These are phyloP conservation scores for Xylaria longipes DNA, from an alignment of 495 filamentous ascomycete species.

Conservation along the genomic window DNA sequence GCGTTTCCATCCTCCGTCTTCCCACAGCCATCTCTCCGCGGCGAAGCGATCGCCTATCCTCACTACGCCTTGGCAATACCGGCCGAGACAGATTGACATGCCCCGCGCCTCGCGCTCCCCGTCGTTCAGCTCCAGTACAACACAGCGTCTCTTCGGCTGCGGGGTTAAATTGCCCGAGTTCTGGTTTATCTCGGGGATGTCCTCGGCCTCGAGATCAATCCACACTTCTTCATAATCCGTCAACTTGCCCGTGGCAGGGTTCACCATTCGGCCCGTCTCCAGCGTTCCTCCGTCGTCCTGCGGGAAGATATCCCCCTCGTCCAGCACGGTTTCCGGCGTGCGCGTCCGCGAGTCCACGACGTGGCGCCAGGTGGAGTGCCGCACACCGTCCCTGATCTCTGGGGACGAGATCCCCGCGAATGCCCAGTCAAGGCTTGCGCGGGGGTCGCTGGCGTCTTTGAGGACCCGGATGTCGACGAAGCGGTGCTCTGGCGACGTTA, in stretches of 20 bases:
- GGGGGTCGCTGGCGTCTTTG: constrained; percentile 26
- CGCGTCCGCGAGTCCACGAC: constrained; percentile 57
- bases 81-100: constrained; percentile 55
- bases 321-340: constrained; percentile 40
- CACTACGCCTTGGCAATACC: constrained; percentile 54
- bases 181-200: constrained; percentile 28
- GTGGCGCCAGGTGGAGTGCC: constrained; percentile 55
- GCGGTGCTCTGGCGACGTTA: constrained; percentile 54
- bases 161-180: constrained; percentile 10
- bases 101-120: constrained; percentile 42
- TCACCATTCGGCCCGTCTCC: constrained; percentile 58
- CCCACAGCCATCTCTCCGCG: constrained; percentile 54
- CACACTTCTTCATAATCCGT: constrained; percentile 63
- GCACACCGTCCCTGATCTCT: constrained; percentile 14
- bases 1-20: constrained; percentile 27
- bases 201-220: constrained; percentile 41
- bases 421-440: constrained; percentile 54
- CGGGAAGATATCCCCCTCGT: constrained; percentile 59
- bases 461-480: constrained; percentile 56
- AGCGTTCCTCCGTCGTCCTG: constrained; percentile 47
- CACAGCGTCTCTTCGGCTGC: constrained; percentile 22
- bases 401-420: constrained; percentile 57
- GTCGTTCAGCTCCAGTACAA: constrained; percentile 46
- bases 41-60: constrained; percentile 45
- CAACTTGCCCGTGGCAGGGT: constrained; percentile 49